A percentile compares a stretch with the other conserved stretches of the same genome.
Evolutionary conservation across 768 basidiomycete species (phyloP).

Genomic region (Boletus rufocinnamomeus): DNA sequence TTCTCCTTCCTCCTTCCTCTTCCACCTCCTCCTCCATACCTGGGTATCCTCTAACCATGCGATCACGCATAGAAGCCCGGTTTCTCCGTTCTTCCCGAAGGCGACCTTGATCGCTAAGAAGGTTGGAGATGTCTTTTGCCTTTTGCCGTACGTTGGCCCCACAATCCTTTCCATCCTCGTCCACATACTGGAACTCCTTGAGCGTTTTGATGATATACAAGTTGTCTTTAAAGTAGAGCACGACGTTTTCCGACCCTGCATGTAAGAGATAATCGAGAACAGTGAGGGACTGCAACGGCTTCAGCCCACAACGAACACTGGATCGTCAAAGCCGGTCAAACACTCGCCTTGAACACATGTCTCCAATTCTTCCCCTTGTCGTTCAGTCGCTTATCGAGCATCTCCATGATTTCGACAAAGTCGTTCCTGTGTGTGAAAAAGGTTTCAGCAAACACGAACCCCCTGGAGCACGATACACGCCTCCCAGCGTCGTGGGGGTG

Average conservation of each 20-base stretch:
- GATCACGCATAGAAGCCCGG: conserved; percentile 90
- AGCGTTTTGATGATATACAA: conserved; percentile 98
- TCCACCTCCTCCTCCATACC: conserved; percentile 39
- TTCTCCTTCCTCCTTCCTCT: conserved; percentile 7
- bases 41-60: conserved; percentile 74
- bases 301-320: conserved; percentile 11
- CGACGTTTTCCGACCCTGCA: conserved; percentile 96
- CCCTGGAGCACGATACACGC: not conserved
- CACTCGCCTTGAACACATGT: conserved; percentile 92
- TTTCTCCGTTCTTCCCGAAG: conserved; percentile 82
- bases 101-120: conserved; percentile 82
- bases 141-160: conserved; percentile 98
- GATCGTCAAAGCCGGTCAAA: not conserved
- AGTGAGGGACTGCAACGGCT: conserved; percentile 67
- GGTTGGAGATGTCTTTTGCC: conserved; percentile 97
- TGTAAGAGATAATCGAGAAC: conserved; percentile 95
- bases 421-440: conserved; percentile 58
- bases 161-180: conserved; percentile 95
- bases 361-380: conserved; percentile 99
- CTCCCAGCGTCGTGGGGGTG: not conserved
- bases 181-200: conserved; percentile 96
- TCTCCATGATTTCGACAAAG: conserved; percentile 99
- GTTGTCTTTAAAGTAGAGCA: conserved; percentile 98
- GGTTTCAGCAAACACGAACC: not conserved
- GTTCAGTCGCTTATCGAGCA: conserved; percentile 96